A percentile compares a stretch with the other conserved stretches of the same genome.
phyloP scores from a whole-genome alignment of 768 basidiomycete genomes.

The Imleria badia region DNA sequence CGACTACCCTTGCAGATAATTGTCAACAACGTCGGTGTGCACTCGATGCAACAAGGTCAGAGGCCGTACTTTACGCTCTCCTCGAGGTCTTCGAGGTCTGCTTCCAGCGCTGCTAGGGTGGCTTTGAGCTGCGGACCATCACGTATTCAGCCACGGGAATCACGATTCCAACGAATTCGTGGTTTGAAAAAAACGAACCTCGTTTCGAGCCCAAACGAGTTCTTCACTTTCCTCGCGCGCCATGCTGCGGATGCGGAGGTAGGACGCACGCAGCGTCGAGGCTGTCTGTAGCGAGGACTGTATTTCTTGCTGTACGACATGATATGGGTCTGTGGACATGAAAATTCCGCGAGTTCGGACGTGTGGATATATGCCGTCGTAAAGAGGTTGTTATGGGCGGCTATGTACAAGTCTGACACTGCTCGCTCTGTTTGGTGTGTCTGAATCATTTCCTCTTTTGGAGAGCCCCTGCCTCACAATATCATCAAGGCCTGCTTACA shows the following conservation, averaged over 20 bases:
- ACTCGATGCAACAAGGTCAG: neutral
- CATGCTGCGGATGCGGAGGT: conserved; percentile 73
- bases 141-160: neutral
- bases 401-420: too few relatives aligned
- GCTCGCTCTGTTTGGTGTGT: too few relatives aligned
- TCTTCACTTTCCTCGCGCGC: conserved; percentile 77
- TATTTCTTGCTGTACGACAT: conserved; percentile 82
- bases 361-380: too few relatives aligned
- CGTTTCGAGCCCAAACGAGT: conserved; percentile 73
- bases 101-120: conserved; percentile 74
- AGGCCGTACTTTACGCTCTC: conserved; percentile 79
- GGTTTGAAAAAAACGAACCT: conserved; percentile 61
- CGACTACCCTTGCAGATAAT: conserved; percentile 65
- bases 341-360: too few relatives aligned
- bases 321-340: conserved; percentile 84
- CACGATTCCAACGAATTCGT: too few relatives aligned
- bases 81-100: conserved; percentile 90
- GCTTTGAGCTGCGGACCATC: conserved; percentile 59
- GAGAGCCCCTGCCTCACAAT: too few relatives aligned
- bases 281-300: conserved; percentile 72
- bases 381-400: too few relatives aligned
- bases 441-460: too few relatives aligned
- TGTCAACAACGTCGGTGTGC: neutral
- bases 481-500: too few relatives aligned
- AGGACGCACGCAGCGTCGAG: conserved; percentile 69